phyloP scores from a whole-genome alignment of 306 rosid species.

The Pterocarpus santalinus region DNA sequence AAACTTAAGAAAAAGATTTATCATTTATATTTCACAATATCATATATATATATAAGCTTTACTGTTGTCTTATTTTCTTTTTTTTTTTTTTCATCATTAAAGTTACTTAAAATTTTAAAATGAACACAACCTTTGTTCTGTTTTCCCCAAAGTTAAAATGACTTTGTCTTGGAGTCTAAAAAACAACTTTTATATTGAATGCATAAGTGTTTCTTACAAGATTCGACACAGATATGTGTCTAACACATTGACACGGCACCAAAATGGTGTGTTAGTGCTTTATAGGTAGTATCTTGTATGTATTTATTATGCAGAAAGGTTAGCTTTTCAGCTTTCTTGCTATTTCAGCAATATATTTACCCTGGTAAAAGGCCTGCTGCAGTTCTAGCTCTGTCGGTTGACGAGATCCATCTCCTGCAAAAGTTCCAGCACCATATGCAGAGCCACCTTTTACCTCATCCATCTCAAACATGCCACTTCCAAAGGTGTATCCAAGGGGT shows the following conservation, averaged over 20 bases:
- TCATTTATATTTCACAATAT: no score
- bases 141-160: background rate
- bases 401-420: conserved; percentile 87
- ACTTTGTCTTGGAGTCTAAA: background rate
- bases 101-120: no score
- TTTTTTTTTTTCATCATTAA: no score
- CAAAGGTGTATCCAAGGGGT: conserved; percentile 91
- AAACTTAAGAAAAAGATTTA: no score
- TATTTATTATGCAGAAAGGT: background rate
- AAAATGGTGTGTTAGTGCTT: background rate
- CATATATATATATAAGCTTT: no score
- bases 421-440: conserved; percentile 92
- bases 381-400: conserved; percentile 85
- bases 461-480: conserved; percentile 87
- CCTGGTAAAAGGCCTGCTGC: conserved; percentile 86
- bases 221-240: no score
- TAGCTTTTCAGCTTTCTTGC: conserved; percentile 76
- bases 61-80: no score
- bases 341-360: conserved; percentile 76
- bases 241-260: no score
- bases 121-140: background rate
- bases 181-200: background rate
- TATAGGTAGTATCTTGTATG: background rate
- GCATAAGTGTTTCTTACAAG: background rate
- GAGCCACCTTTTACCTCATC: conserved; percentile 90